Evolutionary conservation across 1,284 basidiomycete species (phyloP).

Genomic region (Phellinidium pouzarii): DNA sequence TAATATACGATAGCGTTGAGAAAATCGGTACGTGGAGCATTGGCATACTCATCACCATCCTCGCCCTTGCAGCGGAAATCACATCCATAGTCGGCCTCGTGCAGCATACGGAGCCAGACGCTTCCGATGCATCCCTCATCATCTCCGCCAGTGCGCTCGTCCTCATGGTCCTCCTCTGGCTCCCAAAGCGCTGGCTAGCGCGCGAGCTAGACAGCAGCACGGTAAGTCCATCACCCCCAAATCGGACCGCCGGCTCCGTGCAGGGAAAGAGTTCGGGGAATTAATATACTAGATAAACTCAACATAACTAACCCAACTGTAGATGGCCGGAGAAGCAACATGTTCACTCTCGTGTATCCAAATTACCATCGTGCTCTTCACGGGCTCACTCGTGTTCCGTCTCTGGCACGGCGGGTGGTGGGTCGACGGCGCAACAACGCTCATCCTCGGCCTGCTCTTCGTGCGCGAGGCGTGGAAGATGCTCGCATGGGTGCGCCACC

Average conservation of each 20-base stretch:
- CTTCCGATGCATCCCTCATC: slow-evolving; percentile 34
- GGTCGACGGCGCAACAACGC: slow-evolving; percentile 37
- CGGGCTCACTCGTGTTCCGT: slow-evolving; percentile 31
- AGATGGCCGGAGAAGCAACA: slow-evolving; percentile 17
- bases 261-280: neutral
- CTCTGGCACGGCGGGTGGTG: slow-evolving; percentile 41
- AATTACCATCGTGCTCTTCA: slow-evolving; percentile 31
- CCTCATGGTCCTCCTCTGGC: slow-evolving; percentile 36
- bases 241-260: slow-evolving; percentile 23
- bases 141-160: slow-evolving; percentile 35
- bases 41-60: slow-evolving; percentile 32
- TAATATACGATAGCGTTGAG: slow-evolving; percentile 30
- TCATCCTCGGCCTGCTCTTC: slow-evolving; percentile 35
- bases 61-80: slow-evolving; percentile 31
- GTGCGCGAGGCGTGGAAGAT: slow-evolving; percentile 38
- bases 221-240: too few relatives aligned
- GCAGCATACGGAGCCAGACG: slow-evolving; percentile 31
- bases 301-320: neutral
- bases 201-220: slow-evolving; percentile 36
- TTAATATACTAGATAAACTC: neutral
- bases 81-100: slow-evolving; percentile 32
- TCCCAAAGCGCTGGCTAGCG: slow-evolving; percentile 39
- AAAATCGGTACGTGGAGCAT: slow-evolving; percentile 31
- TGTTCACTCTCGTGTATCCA: slow-evolving; percentile 27
- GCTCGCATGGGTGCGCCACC: slow-evolving; percentile 31